Conservation (phyloP, 768 basidiomycete species). For the Trametes elegans region DNA sequence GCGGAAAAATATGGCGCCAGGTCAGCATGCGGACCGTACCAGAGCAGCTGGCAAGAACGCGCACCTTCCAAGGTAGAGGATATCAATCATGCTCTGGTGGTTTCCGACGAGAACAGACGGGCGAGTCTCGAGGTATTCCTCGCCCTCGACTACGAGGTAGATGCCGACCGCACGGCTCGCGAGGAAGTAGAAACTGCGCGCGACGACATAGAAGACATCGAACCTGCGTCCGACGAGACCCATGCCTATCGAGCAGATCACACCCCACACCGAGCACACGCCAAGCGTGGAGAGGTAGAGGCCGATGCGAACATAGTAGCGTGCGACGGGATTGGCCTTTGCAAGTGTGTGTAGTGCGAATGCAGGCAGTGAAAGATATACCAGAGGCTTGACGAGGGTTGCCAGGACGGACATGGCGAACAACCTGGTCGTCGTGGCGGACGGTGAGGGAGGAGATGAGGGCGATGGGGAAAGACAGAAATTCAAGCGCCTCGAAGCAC, state of each 20-base stretch:
- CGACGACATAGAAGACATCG: slow-evolving; percentile 82
- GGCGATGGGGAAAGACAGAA: slow-evolving; percentile 8
- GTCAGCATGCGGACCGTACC: no score
- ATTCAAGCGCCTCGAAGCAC: slow-evolving; percentile 7
- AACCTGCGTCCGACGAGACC: slow-evolving; percentile 63
- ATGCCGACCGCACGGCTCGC: slow-evolving; percentile 65
- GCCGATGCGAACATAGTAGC: slow-evolving; percentile 73
- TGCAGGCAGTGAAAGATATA: slow-evolving; percentile 73
- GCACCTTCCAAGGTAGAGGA: slow-evolving; percentile 78
- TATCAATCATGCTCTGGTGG: slow-evolving; percentile 92
- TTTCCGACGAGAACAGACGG: slow-evolving; percentile 83
- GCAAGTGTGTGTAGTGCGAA: slow-evolving; percentile 63
- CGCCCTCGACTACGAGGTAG: slow-evolving; percentile 77
- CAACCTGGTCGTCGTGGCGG: slow-evolving; percentile 15
- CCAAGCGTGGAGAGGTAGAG: slow-evolving; percentile 72
- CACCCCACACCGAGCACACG: slow-evolving; percentile 69
- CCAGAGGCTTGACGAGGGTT: slow-evolving; percentile 64
- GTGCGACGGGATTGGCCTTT: slow-evolving; percentile 49
- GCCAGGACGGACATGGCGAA: slow-evolving; percentile 60
- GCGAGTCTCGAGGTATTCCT: slow-evolving; percentile 69
- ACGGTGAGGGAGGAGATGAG: slow-evolving; percentile 5
- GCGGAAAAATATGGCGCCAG: slow-evolving; percentile 2
- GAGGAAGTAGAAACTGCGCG: slow-evolving; percentile 75
- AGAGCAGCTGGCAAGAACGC: no score
- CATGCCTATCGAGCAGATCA: slow-evolving; percentile 65